A percentile compares a stretch with the other conserved stretches of the same genome.
These are phyloP conservation scores for Trichosporon sp. DNA, from an alignment of 1,284 basidiomycete genomes.

Conservation along the genomic window DNA sequence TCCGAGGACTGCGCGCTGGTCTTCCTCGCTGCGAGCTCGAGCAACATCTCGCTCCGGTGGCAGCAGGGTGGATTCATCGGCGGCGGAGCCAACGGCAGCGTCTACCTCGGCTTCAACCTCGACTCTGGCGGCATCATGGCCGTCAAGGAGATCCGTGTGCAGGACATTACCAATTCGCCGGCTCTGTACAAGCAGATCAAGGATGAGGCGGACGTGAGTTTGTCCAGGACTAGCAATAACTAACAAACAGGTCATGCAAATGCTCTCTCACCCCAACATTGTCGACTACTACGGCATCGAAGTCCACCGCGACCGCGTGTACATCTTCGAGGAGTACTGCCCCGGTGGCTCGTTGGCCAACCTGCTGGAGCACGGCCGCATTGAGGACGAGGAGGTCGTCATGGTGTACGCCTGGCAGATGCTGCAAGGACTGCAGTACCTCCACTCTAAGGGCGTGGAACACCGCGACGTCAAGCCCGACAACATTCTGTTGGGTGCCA, in stretches of 20 bases:
- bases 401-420: slow-evolving; percentile 97
- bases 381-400: slow-evolving; percentile 94
- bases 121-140: slow-evolving; percentile 97
- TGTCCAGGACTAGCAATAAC: background rate
- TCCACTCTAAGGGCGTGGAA: slow-evolving; percentile 88
- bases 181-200: slow-evolving; percentile 87
- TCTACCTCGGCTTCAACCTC: slow-evolving; percentile 96
- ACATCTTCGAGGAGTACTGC: slow-evolving; percentile 99
- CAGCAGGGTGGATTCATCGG: slow-evolving; percentile 98
- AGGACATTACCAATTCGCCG: slow-evolving; percentile 77
- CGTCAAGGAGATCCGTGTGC: slow-evolving; percentile 98
- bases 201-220: slow-evolving; percentile 75
- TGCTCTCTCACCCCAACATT: slow-evolving; percentile 95
- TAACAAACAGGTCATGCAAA: slow-evolving; percentile 68
- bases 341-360: slow-evolving; percentile 90
- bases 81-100: slow-evolving; percentile 91
- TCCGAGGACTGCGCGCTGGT: slow-evolving; percentile 84
- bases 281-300: slow-evolving; percentile 99
- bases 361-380: slow-evolving; percentile 84
- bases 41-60: slow-evolving; percentile 95
- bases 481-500: slow-evolving; percentile 86
- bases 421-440: slow-evolving; percentile 89
- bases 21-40: slow-evolving; percentile 84
- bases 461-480: slow-evolving; percentile 99
- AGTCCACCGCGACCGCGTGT: slow-evolving; percentile 94